phyloP scores from a whole-genome alignment of 768 basidiomycete species.

The Mrakia gelida region DNA sequence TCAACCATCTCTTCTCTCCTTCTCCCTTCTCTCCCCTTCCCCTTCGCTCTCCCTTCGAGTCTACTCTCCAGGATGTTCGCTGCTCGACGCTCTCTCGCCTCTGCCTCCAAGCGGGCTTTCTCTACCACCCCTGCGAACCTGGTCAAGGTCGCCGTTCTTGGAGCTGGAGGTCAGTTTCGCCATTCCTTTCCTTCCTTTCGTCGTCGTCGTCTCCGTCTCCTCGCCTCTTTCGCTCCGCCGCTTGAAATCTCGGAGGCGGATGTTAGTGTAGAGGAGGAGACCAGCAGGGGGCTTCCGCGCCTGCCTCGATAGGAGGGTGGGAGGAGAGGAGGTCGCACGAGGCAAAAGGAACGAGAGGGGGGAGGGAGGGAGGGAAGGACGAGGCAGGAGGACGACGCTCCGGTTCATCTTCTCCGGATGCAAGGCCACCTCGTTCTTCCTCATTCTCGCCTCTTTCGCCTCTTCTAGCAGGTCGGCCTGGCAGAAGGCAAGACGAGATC shows the following conservation, averaged over 20 bases:
- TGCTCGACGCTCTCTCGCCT: conserved; percentile 35
- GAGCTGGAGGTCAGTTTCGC: conserved; percentile 69
- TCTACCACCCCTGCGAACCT: conserved; percentile 43
- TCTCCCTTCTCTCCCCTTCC: neutral
- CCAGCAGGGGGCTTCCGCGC: too few relatives aligned
- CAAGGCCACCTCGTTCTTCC: too few relatives aligned
- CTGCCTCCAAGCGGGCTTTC: conserved; percentile 41
- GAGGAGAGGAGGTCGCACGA: neutral
- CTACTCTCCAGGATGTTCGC: conserved; percentile 42
- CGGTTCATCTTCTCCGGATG: neutral
- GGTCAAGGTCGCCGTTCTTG: conserved; percentile 91
- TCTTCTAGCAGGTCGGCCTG: too few relatives aligned
- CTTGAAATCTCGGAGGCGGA: neutral
- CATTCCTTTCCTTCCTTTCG: conserved; percentile 3
- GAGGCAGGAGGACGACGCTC: neutral
- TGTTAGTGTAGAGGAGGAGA: neutral
- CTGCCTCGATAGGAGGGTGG: too few relatives aligned
- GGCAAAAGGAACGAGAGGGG: neutral
- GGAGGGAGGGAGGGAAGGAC: neutral
- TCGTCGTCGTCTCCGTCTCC: neutral
- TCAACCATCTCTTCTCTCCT: neutral
- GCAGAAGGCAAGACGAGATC: too few relatives aligned
- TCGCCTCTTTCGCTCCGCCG: neutral
- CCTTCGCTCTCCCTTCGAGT: conserved; percentile 1
- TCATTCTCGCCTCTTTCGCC: too few relatives aligned